Conservation (phyloP, 1,284 basidiomycete species). For the Pseudozyma sp. region DNA sequence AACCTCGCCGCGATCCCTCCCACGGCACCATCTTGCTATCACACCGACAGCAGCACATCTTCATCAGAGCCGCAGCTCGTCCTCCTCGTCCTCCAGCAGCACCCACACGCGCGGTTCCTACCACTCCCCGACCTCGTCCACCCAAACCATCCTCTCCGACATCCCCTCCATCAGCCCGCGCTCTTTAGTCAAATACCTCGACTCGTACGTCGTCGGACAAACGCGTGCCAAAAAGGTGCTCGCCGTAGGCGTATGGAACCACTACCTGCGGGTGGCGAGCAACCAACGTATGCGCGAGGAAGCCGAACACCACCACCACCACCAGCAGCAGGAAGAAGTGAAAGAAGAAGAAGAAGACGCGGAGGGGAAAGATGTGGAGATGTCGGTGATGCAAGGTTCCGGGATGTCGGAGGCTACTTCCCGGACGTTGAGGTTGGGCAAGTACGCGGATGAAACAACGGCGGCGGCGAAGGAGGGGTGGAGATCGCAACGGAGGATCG, state of each 20-base stretch:
- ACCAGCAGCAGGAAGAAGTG: not conserved
- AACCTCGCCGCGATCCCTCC: too few species aligned
- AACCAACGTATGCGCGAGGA: conserved; percentile 35
- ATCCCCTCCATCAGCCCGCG: conserved; percentile 32
- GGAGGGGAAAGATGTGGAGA: too few species aligned
- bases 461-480: conserved; percentile 1
- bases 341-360: not conserved
- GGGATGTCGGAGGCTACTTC: conserved; percentile 3
- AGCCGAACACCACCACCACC: conserved; percentile 10
- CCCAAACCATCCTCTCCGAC: conserved; percentile 10
- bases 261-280: conserved; percentile 37
- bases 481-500: conserved; percentile 7
- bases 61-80: conserved; percentile 1
- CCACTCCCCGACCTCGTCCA: conserved; percentile 15
- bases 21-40: not conserved
- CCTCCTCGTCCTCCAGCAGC: not conserved
- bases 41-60: not conserved
- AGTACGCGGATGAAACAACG: conserved; percentile 1
- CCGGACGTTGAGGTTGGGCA: conserved; percentile 15
- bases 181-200: conserved; percentile 85
- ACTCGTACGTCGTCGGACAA: conserved; percentile 91
- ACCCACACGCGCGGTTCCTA: conserved; percentile 17
- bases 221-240: conserved; percentile 90
- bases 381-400: too few species aligned
- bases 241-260: conserved; percentile 75